Evolutionary conservation across 441 rosid species (phyloP).

Genomic region (Biscutella laevigata): DNA sequence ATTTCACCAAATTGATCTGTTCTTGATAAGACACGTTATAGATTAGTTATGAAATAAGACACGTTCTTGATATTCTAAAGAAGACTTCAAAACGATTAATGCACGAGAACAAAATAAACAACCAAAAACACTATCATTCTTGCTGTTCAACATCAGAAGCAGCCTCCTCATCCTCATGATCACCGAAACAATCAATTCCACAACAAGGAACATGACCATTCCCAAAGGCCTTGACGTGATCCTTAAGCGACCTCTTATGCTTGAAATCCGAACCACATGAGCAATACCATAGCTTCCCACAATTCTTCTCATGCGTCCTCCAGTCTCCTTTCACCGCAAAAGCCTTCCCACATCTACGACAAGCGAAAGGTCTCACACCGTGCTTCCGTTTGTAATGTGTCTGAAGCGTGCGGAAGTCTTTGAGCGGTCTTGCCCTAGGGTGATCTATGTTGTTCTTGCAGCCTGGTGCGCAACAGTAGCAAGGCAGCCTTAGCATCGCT

Average conservation of each 20-base stretch:
- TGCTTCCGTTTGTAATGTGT: conserved; percentile 96
- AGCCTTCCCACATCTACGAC: conserved; percentile 81
- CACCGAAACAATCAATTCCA: too few relatives aligned
- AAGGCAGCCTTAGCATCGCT: conserved; percentile 87
- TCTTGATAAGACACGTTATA: too few relatives aligned
- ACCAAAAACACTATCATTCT: neutral
- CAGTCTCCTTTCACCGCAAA: conserved; percentile 97
- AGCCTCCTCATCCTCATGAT: conserved; percentile 53
- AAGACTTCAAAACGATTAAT: too few relatives aligned
- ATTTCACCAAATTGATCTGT: too few relatives aligned
- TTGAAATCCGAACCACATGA: conserved; percentile 90
- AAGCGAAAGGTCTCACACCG: conserved; percentile 80
- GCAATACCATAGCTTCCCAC: conserved; percentile 97
- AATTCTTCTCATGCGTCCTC: conserved; percentile 99
- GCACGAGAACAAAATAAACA: too few relatives aligned
- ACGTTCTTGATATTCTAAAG: too few relatives aligned
- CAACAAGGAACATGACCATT: conserved; percentile 39
- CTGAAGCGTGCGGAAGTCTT: conserved; percentile 92
- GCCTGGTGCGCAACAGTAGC: conserved; percentile 85
- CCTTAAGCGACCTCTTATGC: conserved; percentile 92
- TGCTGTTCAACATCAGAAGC: conserved; percentile 69
- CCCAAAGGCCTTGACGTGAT: conserved; percentile 85
- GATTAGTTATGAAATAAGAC: too few relatives aligned
- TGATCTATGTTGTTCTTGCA: conserved; percentile 95
- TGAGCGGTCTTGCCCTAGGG: conserved; percentile 80